Base-by-base conservation (phyloP, 2,329 filamentous ascomycete genomes). In the Fusarium incarnatum region DNA sequence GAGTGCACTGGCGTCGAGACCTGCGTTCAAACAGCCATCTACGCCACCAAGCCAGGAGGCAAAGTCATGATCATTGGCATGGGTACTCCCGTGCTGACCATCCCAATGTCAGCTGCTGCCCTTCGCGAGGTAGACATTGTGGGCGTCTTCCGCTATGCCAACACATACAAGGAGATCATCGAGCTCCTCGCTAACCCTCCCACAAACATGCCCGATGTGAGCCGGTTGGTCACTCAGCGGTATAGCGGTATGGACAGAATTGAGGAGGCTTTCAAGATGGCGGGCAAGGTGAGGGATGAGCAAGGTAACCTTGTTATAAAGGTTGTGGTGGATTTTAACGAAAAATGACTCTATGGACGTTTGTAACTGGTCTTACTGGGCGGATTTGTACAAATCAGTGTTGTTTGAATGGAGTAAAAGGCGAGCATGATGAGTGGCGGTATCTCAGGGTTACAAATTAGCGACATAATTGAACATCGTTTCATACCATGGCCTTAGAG, bases 1-100 rank as follows among this genome's bases (percentile, higher is more conserved):
- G 92, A 94, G 80, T 94, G 92, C 77, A 94, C 92, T 0, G 92
- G 92, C 11, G 92, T 94, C 23, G 91, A 93, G 76, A 87, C 88
- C 0, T 94, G 92, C 73, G 84, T 94, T 73, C 92, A 94, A 77
- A 88, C 89, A 8, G 87, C 90, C 7, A 93, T 94, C 58, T 94
- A 92, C 73, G 79, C 85, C 3, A 89, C 90, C 16, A 85, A 85
- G 66, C 87, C 91, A 0, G 92, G 92, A 42, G 92, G 91, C 57
- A 90, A 87, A 71, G 83, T 93, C 60, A 83, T 93, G 79, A 83
- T 93, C 22, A 89, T 93, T 48, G 91, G 91, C 60, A 92, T 93
- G 90, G 91, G 91, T 53, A 89, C 85, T 12, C 91, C 91, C 2
- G 84, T 92, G 49, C 89, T 92, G 75, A 92, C 89, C 0, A 81